Evolutionary conservation across 192 early-diverging fungal species (phyloP), one percentile per base, ranked within the genome.

Genomic region (Backusella circina): DNA sequence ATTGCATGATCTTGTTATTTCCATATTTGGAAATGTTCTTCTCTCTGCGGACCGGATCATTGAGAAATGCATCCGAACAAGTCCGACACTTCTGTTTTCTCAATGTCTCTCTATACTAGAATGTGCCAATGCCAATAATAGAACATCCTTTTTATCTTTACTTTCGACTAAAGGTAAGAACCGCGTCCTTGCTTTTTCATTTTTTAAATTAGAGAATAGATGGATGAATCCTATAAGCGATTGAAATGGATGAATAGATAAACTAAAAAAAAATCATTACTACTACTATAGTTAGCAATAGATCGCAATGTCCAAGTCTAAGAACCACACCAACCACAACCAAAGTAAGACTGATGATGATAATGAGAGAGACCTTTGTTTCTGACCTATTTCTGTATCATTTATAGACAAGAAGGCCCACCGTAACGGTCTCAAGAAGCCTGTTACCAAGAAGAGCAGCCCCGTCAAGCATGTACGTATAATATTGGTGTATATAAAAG

Each of bases 291-390:
- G 54, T 26, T 26, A 61, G 23, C 54, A 61, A 61, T 61, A 61
- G 54, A 61, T 61, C 75, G 82, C 77, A 86, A 93, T 94, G 93
- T 81, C 94, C 87, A 95, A 95, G 88, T 93, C 92, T 71, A 95
- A 96, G 95, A 99, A 99, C 93, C 97, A 98, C 93, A 98, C 98
- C 88, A 98, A 98, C 92, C 97, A 98, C 95, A 98, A 98, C 93
- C 98, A 99, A 90, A 98, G 92, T 93, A 90, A 86, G 54, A 28
- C 0, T 61, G 23, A 28, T n/a, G n/a, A 28, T 26, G 26, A 28
- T 28, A 12, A 61, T 61, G 54, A 12, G 23, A 4, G 21, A 61
- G n/a, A n/a, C n/a, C 9, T 1, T 2, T 61, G 0, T 28, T 61
- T 23, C 2, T 61, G 54, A 61, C 54, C 28, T 28, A 21, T 44